phyloP scores from a whole-genome alignment of 495 filamentous ascomycete genomes.

The Friedmanniomyces endolithicus region DNA sequence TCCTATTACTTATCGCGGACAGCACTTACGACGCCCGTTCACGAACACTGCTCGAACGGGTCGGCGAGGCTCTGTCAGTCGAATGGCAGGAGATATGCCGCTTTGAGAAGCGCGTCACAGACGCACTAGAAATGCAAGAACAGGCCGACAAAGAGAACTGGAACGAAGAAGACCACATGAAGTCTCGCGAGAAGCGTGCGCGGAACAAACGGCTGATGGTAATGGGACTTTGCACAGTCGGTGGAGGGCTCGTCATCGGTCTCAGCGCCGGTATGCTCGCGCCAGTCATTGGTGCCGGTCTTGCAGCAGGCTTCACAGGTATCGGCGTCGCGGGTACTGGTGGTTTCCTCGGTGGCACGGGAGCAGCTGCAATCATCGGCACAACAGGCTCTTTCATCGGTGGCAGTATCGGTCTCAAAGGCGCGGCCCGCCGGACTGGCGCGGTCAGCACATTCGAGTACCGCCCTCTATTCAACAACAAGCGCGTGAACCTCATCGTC shows the following conservation, averaged over 20 bases:
- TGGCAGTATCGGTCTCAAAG: constrained; percentile 68
- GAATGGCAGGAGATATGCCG: constrained; percentile 87
- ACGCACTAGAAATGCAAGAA: constrained; percentile 95
- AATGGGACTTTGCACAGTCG: constrained; percentile 95
- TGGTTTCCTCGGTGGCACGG: constrained; percentile 80
- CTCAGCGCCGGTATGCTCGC: constrained; percentile 85
- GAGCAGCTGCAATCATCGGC: constrained; percentile 87
- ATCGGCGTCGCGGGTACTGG: constrained; percentile 85
- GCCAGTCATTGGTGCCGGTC: constrained; percentile 85
- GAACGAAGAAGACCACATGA: constrained; percentile 94
- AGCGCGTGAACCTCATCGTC: constrained; percentile 89
- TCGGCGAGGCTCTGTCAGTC: constrained; percentile 65
- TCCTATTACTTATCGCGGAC: constrained; percentile 89
- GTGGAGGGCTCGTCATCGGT: constrained; percentile 89
- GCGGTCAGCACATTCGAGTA: constrained; percentile 96
- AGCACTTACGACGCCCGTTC: constrained; percentile 87
- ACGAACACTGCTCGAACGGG: constrained; percentile 68
- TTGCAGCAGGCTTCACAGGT: constrained; percentile 89
- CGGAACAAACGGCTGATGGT: constrained; percentile 74
- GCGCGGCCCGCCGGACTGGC: constrained; percentile 75
- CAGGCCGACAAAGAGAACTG: constrained; percentile 86
- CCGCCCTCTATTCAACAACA: constrained; percentile 91
- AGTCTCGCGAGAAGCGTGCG: constrained; percentile 65
- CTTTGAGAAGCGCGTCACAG: constrained; percentile 95
- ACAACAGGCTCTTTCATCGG: constrained; percentile 79